Conservation (phyloP, 1,284 basidiomycete genomes). For the Malassezia psittaci region DNA sequence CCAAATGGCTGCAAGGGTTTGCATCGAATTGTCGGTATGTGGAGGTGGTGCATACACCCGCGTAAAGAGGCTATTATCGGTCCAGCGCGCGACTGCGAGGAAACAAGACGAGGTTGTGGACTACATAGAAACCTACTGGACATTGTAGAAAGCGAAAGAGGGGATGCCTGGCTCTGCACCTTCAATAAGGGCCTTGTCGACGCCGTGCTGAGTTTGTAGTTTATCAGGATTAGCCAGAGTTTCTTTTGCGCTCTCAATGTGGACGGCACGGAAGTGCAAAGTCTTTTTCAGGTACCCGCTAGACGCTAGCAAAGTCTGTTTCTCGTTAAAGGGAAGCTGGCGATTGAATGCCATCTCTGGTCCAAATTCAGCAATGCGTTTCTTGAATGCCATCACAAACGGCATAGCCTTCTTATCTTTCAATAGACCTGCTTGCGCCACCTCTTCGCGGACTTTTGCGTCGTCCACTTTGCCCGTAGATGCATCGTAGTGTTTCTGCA, state of each 20-base stretch:
- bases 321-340: conserved; percentile 76
- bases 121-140: conserved; percentile 3
- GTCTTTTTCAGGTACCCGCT: conserved; percentile 67
- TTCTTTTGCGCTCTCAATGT: conserved; percentile 64
- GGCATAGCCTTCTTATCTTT: conserved; percentile 97
- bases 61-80: no score
- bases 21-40: background rate
- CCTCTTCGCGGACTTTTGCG: conserved; percentile 61
- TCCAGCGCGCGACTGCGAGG: no score
- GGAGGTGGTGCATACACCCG: background rate
- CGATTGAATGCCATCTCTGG: conserved; percentile 73
- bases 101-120: no score
- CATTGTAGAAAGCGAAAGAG: conserved; percentile 23
- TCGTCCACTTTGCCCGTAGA: conserved; percentile 67
- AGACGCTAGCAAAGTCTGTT: conserved; percentile 56
- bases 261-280: conserved; percentile 63
- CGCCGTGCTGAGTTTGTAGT: conserved; percentile 55
- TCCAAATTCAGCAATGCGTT: conserved; percentile 71
- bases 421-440: conserved; percentile 68
- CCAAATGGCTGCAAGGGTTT: background rate
- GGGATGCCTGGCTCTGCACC: conserved; percentile 66
- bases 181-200: conserved; percentile 64
- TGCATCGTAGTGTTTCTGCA: conserved; percentile 62
- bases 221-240: conserved; percentile 51
- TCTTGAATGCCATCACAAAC: conserved; percentile 86